These are phyloP conservation scores for Ustilago vetiveriae DNA, from an alignment of 1,284 basidiomycete species.

Conservation along the genomic window DNA sequence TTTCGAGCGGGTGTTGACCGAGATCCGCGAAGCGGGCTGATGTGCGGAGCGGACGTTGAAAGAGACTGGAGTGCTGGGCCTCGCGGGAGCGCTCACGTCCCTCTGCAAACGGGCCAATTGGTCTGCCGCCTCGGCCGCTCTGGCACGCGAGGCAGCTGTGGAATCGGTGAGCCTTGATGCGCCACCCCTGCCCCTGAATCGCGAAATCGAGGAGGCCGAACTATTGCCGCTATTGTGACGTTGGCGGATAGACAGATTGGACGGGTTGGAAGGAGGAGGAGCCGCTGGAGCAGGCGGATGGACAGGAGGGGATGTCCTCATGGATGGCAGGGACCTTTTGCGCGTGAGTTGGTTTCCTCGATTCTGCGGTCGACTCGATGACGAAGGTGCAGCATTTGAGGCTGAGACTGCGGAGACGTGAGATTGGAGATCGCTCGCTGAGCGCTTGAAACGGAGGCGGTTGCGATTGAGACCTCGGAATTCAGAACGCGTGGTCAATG, in stretches of 20 bases:
- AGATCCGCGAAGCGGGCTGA: constrained; percentile 27
- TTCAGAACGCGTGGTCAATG: constrained; percentile 11
- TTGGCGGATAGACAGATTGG: constrained; percentile 16
- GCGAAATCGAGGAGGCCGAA: constrained; percentile 9
- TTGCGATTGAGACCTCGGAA: constrained; percentile 17
- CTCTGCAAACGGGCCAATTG: constrained; percentile 24
- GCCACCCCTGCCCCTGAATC: constrained; percentile 11
- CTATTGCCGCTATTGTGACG: constrained; percentile 31
- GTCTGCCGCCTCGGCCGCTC: constrained; percentile 50
- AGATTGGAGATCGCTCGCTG: constrained; percentile 38
- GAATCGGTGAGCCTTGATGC: constrained; percentile 44
- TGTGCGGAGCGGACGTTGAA: constrained; percentile 7
- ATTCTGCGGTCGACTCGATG: constrained; percentile 8
- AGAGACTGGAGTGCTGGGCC: constrained; percentile 41
- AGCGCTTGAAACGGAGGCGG: constrained; percentile 38
- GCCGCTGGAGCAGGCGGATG: constrained; percentile 1
- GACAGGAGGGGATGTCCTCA: constrained; percentile 25
- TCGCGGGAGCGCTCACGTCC: constrained; percentile 28
- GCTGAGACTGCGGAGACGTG: neutral
- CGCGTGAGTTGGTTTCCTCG: constrained; percentile 28
- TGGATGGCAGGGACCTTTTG: constrained; percentile 33
- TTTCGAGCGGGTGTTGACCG: constrained; percentile 26
- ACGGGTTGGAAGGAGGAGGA: neutral
- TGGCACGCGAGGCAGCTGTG: constrained; percentile 47
- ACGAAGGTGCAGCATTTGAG: neutral